These are phyloP conservation scores for Globisporangium nodosum DNA, from an alignment of 352 stramenopile species.

Conservation along the genomic window DNA sequence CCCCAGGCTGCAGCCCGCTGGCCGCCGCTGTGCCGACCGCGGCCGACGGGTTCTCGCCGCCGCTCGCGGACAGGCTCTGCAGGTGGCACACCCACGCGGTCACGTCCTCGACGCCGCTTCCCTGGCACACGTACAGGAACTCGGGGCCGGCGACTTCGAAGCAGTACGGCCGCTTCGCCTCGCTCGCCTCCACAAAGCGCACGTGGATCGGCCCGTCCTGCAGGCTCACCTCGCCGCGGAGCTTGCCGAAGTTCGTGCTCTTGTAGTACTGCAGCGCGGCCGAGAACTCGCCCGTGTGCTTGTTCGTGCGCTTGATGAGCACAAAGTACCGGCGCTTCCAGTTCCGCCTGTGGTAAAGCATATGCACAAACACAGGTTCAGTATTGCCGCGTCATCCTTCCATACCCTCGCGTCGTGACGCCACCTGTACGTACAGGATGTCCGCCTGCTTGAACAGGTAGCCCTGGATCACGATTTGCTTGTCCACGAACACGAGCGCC, in stretches of 20 bases:
- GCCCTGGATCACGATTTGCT: conserved; percentile 39
- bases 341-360: conserved; percentile 46
- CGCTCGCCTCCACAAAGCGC: conserved; percentile 69
- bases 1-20: conserved; percentile 27
- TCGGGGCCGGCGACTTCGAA: conserved; percentile 74
- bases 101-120: conserved; percentile 79
- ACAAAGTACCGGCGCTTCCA: conserved; percentile 88
- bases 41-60: conserved; percentile 28
- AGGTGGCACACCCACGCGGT: conserved; percentile 82
- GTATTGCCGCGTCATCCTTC: too few relatives aligned
- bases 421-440: conserved; percentile 31
- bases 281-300: conserved; percentile 56
- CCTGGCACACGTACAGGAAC: conserved; percentile 75
- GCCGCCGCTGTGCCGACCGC: conserved; percentile 30
- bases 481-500: conserved; percentile 29
- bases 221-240: conserved; percentile 73
- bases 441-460: conserved; percentile 62
- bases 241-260: conserved; percentile 71
- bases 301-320: conserved; percentile 75
- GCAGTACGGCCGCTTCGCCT: conserved; percentile 80
- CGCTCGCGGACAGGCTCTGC: conserved; percentile 54
- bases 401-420: not conserved
- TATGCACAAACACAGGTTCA: conserved; percentile 7
- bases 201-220: conserved; percentile 62
- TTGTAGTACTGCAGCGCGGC: conserved; percentile 85